Conservation (phyloP, 371 early-diverging fungal species). For the Mucor mucedo region DNA sequence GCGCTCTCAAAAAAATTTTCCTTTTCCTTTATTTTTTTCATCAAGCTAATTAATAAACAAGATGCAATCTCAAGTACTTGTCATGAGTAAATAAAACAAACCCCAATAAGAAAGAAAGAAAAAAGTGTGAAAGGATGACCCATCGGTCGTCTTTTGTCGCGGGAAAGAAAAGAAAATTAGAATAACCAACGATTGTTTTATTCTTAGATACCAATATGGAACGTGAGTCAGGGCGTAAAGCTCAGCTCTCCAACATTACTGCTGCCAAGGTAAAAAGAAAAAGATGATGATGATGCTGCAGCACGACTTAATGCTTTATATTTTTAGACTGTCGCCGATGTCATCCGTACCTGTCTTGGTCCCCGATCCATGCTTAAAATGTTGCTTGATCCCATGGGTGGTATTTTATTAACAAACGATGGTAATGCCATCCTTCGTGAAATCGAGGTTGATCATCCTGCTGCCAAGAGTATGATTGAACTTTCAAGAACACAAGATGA, state of each 20-base stretch:
- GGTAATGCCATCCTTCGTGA: constrained; percentile 99
- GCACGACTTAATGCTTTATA: not conserved
- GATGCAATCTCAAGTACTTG: constrained; percentile 71
- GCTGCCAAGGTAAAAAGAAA: constrained; percentile 86
- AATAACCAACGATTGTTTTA: not conserved
- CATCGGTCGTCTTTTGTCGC: no score
- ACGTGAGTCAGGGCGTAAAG: constrained; percentile 95
- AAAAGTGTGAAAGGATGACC: not conserved
- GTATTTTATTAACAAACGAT: constrained; percentile 99
- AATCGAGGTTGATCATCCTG: constrained; percentile 99
- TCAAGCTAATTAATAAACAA: constrained; percentile 8
- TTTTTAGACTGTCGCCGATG: constrained; percentile 91
- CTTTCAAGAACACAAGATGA: constrained; percentile 99
- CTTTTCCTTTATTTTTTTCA: not conserved
- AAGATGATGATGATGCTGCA: constrained; percentile 6
- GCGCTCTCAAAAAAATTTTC: constrained; percentile 17
- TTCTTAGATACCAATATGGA: constrained; percentile 89
- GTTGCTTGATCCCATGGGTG: constrained; percentile 99
- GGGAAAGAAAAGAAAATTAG: no score
- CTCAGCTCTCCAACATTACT: constrained; percentile 95
- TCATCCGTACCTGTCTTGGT: constrained; percentile 99
- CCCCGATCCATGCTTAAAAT: constrained; percentile 99
- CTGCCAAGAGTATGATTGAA: constrained; percentile 99
- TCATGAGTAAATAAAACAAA: constrained; percentile 61
- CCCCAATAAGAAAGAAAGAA: not conserved